Evolutionary conservation across 345 rosid genomes (phyloP).

Genomic region (rapeseed (Brassica napus)): Da-Ae NC_063446.1:1361001-1361500

Average conservation of each 20-base stretch:
- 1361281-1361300: constrained; percentile 19
- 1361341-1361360: constrained; percentile 84
- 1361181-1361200: constrained; percentile 31
- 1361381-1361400: constrained; percentile 72
- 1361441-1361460: constrained; percentile 78
- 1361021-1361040: constrained; percentile 25
- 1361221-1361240: constrained; percentile 28
- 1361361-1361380: constrained; percentile 72
- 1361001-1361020: constrained; percentile 24
- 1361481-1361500: constrained; percentile 78
- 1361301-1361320: constrained; percentile 57
- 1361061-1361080: constrained; percentile 27
- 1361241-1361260: constrained; percentile 4
- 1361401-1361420: constrained; percentile 62
- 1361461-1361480: constrained; percentile 67
- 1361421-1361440: constrained; percentile 65
- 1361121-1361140: constrained; percentile 39
- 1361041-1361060: constrained; percentile 33
- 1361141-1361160: background rate
- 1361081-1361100: constrained; percentile 31
- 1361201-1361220: constrained; percentile 40
- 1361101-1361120: constrained; percentile 29
- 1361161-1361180: constrained; percentile 23
- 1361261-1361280: constrained; percentile 18
- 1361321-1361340: constrained; percentile 77